These are phyloP conservation scores for Sporothrix inflata DNA, from an alignment of 2,329 filamentous ascomycete species.

Conservation along the genomic window DNA sequence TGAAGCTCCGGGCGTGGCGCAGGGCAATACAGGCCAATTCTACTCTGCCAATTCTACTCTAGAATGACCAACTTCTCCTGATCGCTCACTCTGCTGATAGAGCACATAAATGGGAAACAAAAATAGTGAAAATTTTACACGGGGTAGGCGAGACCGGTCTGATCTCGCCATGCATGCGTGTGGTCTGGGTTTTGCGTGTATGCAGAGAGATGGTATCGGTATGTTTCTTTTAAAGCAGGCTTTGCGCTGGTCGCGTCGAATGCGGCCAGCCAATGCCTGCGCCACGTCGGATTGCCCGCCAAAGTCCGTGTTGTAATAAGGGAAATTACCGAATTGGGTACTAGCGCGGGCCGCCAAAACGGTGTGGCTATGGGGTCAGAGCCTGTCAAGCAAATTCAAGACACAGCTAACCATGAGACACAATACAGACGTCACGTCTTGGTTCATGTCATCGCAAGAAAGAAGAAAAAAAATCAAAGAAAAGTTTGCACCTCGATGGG, in stretches of 20 bases:
- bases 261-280: conserved; percentile 11
- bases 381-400: neutral
- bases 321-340: conserved; percentile 16
- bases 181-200: conserved; percentile 13
- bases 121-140: neutral
- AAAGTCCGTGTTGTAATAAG: conserved; percentile 2
- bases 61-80: no score
- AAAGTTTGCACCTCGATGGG: neutral
- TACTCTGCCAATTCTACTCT: no score
- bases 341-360: conserved; percentile 23
- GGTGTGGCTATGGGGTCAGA: conserved; percentile 13
- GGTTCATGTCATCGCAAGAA: neutral
- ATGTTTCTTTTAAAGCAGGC: neutral
- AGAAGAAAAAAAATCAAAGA: neutral
- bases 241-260: neutral
- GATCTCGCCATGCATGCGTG: neutral
- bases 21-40: no score
- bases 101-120: no score
- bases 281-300: conserved; percentile 2
- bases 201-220: neutral
- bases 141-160: neutral
- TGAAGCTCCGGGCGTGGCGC: no score
- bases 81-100: no score
- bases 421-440: neutral
- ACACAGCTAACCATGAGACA: neutral